These are phyloP conservation scores for Yamadazyma laniorum DNA, from an alignment of 805 yeast species.

Conservation along the genomic window DNA sequence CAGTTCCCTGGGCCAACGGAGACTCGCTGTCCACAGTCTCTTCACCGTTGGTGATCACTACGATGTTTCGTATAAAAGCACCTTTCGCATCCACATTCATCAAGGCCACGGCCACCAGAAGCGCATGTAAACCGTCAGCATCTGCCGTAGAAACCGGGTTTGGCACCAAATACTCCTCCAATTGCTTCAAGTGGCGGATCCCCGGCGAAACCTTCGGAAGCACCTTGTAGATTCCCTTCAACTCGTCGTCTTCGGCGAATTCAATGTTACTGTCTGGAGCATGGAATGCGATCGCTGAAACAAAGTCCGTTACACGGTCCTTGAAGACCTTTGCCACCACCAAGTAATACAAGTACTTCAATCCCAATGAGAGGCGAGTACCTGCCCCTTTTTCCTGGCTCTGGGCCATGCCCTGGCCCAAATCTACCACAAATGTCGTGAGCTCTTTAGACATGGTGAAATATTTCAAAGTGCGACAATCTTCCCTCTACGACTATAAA, in stretches of 20 bases:
- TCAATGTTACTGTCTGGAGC: slow-evolving; percentile 18
- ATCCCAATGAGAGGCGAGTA: slow-evolving; percentile 34
- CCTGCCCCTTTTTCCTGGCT: slow-evolving; percentile 8
- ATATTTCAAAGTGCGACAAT: no score
- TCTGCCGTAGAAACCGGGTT: slow-evolving; percentile 4
- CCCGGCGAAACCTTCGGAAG: slow-evolving; percentile 21
- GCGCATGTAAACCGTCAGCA: slow-evolving; percentile 27
- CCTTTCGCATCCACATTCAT: slow-evolving; percentile 27
- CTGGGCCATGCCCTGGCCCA: slow-evolving; percentile 44
- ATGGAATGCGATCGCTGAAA: slow-evolving; percentile 32
- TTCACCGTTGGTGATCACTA: slow-evolving; percentile 30
- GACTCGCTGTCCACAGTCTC: slow-evolving; percentile 15
- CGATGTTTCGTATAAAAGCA: slow-evolving; percentile 36
- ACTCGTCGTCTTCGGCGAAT: slow-evolving; percentile 14
- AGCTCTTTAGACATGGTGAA: slow-evolving; percentile 31
- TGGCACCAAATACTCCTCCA: slow-evolving; percentile 7
- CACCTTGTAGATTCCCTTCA: slow-evolving; percentile 20
- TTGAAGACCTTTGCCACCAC: slow-evolving; percentile 20
- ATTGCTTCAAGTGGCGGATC: slow-evolving; percentile 17
- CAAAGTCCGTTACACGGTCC: slow-evolving; percentile 40
- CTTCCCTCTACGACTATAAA: neutral
- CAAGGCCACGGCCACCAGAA: slow-evolving; percentile 35
- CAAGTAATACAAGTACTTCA: slow-evolving; percentile 41
- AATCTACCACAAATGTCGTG: slow-evolving; percentile 51
- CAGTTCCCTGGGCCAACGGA: slow-evolving; percentile 12